Percentiles rank a stretch among this genome's conserved stretches.
Conservation (phyloP, 805 yeast species). For the Ogataea allantospora region DNA sequence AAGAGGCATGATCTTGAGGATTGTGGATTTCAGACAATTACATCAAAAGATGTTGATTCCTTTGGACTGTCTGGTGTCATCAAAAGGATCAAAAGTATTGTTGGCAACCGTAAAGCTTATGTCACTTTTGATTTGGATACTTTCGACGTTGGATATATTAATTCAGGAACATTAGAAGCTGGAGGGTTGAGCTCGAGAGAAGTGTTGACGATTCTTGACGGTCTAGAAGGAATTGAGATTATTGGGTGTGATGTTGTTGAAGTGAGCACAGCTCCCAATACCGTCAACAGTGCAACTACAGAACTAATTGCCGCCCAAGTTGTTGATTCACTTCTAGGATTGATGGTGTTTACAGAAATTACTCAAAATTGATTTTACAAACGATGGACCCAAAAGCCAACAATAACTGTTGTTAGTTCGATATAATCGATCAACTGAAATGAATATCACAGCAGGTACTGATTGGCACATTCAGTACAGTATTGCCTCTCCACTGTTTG, state of each 20-base stretch:
- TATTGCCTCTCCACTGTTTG: no score
- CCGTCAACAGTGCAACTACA: conserved; percentile 58
- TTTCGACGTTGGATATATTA: conserved; percentile 73
- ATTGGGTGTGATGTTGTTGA: conserved; percentile 81
- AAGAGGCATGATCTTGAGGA: conserved; percentile 43
- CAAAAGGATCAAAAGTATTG: conserved; percentile 33
- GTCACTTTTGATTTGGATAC: conserved; percentile 57
- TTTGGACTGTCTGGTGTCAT: conserved; percentile 39
- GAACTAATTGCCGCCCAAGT: conserved; percentile 66
- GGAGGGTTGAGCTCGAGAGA: conserved; percentile 76
- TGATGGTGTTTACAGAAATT: conserved; percentile 37
- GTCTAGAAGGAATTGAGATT: conserved; percentile 55
- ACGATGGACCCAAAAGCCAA: no score
- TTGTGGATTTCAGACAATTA: conserved; percentile 47
- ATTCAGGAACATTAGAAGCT: conserved; percentile 76
- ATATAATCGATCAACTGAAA: no score
- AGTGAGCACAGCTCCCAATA: conserved; percentile 60
- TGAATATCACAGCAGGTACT: no score
- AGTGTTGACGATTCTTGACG: conserved; percentile 42
- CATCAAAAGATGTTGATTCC: conserved; percentile 47
- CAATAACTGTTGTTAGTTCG: no score
- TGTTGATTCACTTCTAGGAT: conserved; percentile 48
- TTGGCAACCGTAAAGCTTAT: conserved; percentile 43
- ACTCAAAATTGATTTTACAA: neutral
- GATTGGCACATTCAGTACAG: no score